These are phyloP conservation scores for Crucihimalaya himalaica DNA, from an alignment of 345 rosid genomes.

Conservation along the genomic window DNA sequence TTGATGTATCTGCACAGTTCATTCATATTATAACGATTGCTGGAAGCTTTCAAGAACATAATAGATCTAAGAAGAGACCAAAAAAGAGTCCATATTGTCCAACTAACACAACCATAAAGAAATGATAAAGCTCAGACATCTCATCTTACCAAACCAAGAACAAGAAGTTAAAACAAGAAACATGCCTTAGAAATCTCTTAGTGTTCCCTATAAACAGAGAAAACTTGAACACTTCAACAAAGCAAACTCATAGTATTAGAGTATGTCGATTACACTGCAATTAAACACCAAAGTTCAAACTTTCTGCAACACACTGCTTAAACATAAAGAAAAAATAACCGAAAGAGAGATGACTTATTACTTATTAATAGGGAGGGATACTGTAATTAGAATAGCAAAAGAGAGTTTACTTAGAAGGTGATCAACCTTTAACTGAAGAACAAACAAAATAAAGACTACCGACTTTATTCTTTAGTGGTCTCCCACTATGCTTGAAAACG, in stretches of 20 bases:
- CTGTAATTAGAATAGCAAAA: conserved; percentile 20
- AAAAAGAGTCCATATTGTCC: conserved; percentile 44
- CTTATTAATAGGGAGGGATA: background rate
- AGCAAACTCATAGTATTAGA: conserved; percentile 9
- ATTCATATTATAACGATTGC: conserved; percentile 30
- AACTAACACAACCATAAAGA: conserved; percentile 53
- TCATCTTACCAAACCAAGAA: conserved; percentile 43
- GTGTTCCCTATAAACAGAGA: background rate
- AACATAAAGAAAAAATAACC: conserved; percentile 13
- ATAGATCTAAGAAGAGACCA: conserved; percentile 50
- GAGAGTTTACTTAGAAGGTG: conserved; percentile 44
- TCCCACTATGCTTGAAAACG: conserved; percentile 68
- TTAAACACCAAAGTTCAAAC: background rate
- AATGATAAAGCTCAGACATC: conserved; percentile 41
- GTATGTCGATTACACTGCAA: background rate
- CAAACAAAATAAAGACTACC: conserved; percentile 23
- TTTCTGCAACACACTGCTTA: conserved; percentile 17
- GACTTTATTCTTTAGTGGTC: conserved; percentile 35
- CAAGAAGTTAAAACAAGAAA: conserved; percentile 22
- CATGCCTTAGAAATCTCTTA: conserved; percentile 15
- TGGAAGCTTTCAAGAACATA: conserved; percentile 34
- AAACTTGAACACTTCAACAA: background rate
- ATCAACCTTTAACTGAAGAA: conserved; percentile 45
- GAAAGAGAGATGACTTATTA: conserved; percentile 34
- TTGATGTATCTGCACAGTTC: conserved; percentile 48